Conservation (phyloP, 208 protist genomes). For the Giardia muris region DNA sequence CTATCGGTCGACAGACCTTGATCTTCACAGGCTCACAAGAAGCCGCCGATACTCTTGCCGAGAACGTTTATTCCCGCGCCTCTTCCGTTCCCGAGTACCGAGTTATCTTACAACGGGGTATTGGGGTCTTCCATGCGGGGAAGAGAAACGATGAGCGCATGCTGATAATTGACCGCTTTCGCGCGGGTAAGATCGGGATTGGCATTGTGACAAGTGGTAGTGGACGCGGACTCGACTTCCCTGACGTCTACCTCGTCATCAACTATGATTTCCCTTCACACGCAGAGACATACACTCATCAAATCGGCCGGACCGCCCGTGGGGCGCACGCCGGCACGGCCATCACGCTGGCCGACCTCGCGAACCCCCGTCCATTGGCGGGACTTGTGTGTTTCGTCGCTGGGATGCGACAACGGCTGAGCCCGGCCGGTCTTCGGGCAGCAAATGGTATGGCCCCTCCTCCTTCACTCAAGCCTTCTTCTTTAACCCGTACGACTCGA, state of each 20-base stretch:
- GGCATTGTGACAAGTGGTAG: background rate
- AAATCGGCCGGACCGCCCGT: background rate
- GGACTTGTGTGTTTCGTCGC: background rate
- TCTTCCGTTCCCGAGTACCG: background rate
- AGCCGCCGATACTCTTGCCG: background rate
- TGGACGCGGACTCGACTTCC: background rate
- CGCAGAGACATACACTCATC: background rate
- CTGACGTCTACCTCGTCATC: background rate
- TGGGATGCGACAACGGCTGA: background rate
- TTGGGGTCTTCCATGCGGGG: background rate
- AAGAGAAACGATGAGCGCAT: background rate
- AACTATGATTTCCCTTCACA: background rate
- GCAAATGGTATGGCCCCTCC: background rate
- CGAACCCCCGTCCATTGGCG: background rate
- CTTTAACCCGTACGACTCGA: background rate
- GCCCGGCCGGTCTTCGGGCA: background rate
- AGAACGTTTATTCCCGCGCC: background rate
- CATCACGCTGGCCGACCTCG: background rate
- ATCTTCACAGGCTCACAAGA: background rate
- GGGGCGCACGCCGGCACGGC: background rate
- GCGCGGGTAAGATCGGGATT: background rate
- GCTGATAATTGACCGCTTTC: background rate
- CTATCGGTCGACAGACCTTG: background rate
- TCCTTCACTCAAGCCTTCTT: background rate
- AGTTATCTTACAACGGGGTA: background rate